phyloP scores from a whole-genome alignment of 2,329 filamentous ascomycete genomes.

The Talaromyces sp. region DNA sequence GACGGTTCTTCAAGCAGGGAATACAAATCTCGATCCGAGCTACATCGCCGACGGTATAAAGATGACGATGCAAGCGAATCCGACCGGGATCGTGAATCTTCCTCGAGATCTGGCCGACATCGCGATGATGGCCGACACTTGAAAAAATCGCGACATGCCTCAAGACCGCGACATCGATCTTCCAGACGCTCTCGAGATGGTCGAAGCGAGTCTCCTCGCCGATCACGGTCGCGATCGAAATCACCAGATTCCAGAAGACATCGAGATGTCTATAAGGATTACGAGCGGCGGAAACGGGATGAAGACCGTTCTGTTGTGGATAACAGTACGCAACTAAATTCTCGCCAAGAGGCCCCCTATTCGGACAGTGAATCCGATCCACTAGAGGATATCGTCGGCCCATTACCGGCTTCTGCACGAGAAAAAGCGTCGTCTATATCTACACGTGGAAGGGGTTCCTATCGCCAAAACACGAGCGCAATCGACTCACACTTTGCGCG shows the following conservation, averaged over 20 bases:
- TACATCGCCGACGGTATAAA: conserved; percentile 15
- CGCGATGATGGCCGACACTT: conserved; percentile 5
- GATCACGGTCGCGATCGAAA: conserved; percentile 19
- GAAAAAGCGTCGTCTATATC: conserved; percentile 38
- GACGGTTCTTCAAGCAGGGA: conserved; percentile 15
- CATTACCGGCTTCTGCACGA: conserved; percentile 49
- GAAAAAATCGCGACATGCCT: conserved; percentile 18
- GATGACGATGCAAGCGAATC: conserved; percentile 13
- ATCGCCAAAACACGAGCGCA: conserved; percentile 52
- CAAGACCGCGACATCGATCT: conserved; percentile 21
- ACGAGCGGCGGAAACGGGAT: neutral
- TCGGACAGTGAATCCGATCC: conserved; percentile 56
- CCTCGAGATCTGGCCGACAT: conserved; percentile 5
- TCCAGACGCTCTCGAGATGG: conserved; percentile 15
- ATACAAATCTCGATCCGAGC: conserved; percentile 19
- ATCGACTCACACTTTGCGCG: conserved; percentile 78
- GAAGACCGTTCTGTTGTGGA: neutral
- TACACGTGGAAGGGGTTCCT: conserved; percentile 66
- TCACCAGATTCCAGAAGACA: conserved; percentile 16
- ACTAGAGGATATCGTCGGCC: conserved; percentile 70
- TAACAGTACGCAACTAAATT: neutral
- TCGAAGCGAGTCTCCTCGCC: conserved; percentile 15
- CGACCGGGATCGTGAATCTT: neutral
- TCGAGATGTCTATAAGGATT: neutral
- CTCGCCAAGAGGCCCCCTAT: conserved; percentile 3